Evolutionary conservation across 495 filamentous ascomycete genomes (phyloP), one percentile per base, ranked within the genome.

Genomic region (Clavariopsis aquatica): DNA sequence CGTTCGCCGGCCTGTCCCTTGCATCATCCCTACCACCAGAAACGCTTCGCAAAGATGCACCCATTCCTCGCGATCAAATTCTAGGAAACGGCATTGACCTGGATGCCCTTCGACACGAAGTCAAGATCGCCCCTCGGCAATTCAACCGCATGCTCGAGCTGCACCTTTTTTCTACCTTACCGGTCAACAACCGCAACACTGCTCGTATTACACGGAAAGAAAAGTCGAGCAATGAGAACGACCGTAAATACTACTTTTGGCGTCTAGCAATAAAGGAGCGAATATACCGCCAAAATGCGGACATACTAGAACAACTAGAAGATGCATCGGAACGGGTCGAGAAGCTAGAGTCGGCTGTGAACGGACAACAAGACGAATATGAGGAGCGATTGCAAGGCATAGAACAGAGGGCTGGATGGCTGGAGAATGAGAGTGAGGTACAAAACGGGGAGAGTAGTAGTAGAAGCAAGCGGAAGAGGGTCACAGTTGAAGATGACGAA

Each of bases 131-230:
- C 6, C 81, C 86, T 0, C 86, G 93, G n/a, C 94, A 98, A 76
- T 96, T 97, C 75, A 81, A 81, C 28, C 85, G 93, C 29, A 80
- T 96, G 10, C 77, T 93, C 17, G 94, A 98, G 76, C 92, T 98
- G 86, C 86, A 89, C 58, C 87, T 96, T 7, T 87, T 97, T 66
- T 87, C 87, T 7, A 80, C 78, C 53, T 87, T 97, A 24, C 85
- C 91, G 0, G 70, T 78, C 9, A 75, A 79, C 13, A 81, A 91
- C 59, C 84, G 89, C 26, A 80, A 82, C 28, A 80, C 79, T 3
- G 75, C 76, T 17, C 81, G 85, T 49, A 71, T 87, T 52, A 84
- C 85, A 47, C 82, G 82, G 49, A 83, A 84, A 67, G 79, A 78
- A 41, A 81, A 81, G 28, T 75, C 79, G 0, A 72, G 74, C 0